phyloP scores from a whole-genome alignment of 257 asterid species.

The Henckelia pumila region DNA sequence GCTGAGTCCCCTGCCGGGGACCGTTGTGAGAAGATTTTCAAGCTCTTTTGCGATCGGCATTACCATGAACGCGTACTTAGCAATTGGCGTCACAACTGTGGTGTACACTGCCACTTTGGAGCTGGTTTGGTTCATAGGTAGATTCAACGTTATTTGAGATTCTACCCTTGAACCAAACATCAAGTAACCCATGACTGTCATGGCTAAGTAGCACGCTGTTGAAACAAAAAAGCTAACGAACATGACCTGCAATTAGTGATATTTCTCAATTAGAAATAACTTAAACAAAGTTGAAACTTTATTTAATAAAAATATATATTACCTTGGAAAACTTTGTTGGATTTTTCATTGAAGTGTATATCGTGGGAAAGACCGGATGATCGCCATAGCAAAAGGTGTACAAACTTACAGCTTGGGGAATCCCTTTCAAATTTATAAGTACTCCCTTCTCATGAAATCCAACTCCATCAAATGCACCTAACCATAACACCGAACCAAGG shows the following conservation, averaged over 20 bases:
- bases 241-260: slow-evolving; percentile 57
- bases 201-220: slow-evolving; percentile 60
- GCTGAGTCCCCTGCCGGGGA: slow-evolving; percentile 31
- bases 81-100: slow-evolving; percentile 70
- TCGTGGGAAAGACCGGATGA: slow-evolving; percentile 89
- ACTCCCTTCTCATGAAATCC: slow-evolving; percentile 56
- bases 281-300: background rate
- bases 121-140: slow-evolving; percentile 46
- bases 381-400: slow-evolving; percentile 88
- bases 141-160: slow-evolving; percentile 80
- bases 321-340: slow-evolving; percentile 77
- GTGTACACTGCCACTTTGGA: slow-evolving; percentile 76
- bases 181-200: slow-evolving; percentile 65
- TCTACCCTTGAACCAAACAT: slow-evolving; percentile 66
- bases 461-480: slow-evolving; percentile 51
- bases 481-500: slow-evolving; percentile 58
- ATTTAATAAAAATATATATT: slow-evolving; percentile 17
- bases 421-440: slow-evolving; percentile 41
- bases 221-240: slow-evolving; percentile 54
- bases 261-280: background rate
- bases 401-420: slow-evolving; percentile 72
- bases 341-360: slow-evolving; percentile 77
- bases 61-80: slow-evolving; percentile 78
- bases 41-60: slow-evolving; percentile 55
- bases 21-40: slow-evolving; percentile 38